Evolutionary conservation across 2,329 filamentous ascomycete genomes (phyloP).

Genomic region (Emergomyces orientalis): DNA sequence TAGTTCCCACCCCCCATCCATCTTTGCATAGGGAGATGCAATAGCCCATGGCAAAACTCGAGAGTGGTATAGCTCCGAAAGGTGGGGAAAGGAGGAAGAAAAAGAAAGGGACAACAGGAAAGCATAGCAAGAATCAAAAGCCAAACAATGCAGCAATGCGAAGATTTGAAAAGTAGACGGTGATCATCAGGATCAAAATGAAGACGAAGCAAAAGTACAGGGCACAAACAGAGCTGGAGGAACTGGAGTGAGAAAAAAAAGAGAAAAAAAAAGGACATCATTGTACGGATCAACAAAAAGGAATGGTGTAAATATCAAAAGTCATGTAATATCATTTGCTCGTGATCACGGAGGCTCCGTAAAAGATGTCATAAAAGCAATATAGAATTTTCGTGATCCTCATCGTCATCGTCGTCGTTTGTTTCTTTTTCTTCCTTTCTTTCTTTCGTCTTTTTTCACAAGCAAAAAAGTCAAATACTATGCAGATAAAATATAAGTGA

Average conservation of each 20-base stretch:
- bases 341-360: slow-evolving; percentile 19
- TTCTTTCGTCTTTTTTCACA: not conserved
- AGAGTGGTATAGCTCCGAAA: too few relatives aligned
- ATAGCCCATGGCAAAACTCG: too few relatives aligned
- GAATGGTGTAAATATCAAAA: not conserved
- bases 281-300: not conserved
- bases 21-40: too few relatives aligned
- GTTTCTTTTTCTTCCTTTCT: not conserved
- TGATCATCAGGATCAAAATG: not conserved
- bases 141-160: too few relatives aligned
- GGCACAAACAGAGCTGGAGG: not conserved
- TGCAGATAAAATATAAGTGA: slow-evolving; percentile 18
- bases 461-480: not conserved
- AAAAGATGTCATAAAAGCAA: slow-evolving; percentile 17
- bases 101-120: too few relatives aligned
- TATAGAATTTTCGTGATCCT: slow-evolving; percentile 36
- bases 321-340: slow-evolving; percentile 13
- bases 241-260: slow-evolving; percentile 4
- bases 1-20: too few relatives aligned
- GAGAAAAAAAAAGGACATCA: slow-evolving; percentile 20
- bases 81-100: too few relatives aligned
- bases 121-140: too few relatives aligned
- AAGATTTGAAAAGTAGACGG: not conserved
- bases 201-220: not conserved
- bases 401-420: slow-evolving; percentile 29